Evolutionary conservation across 257 asterid genomes (phyloP).

Genomic region (Solanum raphanifolium): DNA sequence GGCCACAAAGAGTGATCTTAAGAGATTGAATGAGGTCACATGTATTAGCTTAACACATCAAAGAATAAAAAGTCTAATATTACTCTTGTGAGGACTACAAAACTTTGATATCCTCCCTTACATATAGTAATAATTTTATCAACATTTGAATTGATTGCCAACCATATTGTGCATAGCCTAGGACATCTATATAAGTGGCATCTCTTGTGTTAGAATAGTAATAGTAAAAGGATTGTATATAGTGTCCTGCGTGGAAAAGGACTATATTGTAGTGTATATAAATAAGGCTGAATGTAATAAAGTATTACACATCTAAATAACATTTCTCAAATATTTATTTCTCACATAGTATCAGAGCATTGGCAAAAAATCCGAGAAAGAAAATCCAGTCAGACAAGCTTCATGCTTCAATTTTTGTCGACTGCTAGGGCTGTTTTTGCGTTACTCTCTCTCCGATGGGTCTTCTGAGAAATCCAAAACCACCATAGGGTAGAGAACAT

Average conservation of each 20-base stretch:
- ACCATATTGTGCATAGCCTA: neutral
- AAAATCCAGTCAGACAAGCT: neutral
- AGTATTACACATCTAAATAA: neutral
- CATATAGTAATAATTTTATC: neutral
- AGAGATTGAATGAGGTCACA: no score
- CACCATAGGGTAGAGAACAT: neutral
- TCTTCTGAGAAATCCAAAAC: neutral
- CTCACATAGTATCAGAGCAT: neutral
- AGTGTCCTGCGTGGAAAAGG: neutral
- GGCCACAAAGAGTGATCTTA: no score
- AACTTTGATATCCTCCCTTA: no score
- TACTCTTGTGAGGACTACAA: no score
- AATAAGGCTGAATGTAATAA: no score
- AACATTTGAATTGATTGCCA: neutral
- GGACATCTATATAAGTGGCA: neutral
- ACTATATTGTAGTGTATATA: neutral
- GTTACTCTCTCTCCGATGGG: neutral
- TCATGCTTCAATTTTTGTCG: neutral
- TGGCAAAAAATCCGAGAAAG: neutral
- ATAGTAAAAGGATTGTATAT: no score
- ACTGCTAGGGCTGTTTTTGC: no score
- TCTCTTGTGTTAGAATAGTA: neutral
- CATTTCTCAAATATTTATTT: neutral
- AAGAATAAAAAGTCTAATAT: no score
- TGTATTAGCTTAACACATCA: no score